Evolutionary conservation across 768 basidiomycete genomes (phyloP).

Genomic region (Coprinellus aureogranulatus): DNA sequence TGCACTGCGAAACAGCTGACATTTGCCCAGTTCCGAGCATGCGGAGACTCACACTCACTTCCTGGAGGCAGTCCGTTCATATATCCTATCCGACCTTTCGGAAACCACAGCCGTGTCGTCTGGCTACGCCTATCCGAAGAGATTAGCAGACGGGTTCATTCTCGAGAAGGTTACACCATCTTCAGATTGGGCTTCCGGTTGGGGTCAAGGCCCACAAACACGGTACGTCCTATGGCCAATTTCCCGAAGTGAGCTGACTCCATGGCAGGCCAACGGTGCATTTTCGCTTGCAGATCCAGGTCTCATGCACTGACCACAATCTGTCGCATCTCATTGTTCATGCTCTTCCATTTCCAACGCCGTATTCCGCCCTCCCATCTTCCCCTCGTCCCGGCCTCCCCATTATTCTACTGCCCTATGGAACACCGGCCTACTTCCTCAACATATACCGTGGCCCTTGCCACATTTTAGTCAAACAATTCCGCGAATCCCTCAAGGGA

Average conservation of each 20-base stretch:
- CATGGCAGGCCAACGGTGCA: conserved; percentile 54
- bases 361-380: conserved; percentile 44
- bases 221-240: conserved; percentile 33
- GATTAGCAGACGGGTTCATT: conserved; percentile 65
- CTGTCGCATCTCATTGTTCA: conserved; percentile 59
- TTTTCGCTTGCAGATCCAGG: conserved; percentile 57
- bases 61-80: conserved; percentile 59
- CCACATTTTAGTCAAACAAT: conserved; percentile 58
- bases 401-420: conserved; percentile 67
- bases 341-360: conserved; percentile 55
- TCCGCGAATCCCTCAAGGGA: conserved; percentile 60
- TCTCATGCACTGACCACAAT: conserved; percentile 26
- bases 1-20: conserved; percentile 14
- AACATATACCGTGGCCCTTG: conserved; percentile 69
- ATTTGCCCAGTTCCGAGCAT: conserved; percentile 27
- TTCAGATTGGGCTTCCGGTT: conserved; percentile 64
- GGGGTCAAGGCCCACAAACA: conserved; percentile 53
- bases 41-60: conserved; percentile 49
- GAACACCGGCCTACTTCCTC: conserved; percentile 70
- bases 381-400: conserved; percentile 56
- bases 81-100: conserved; percentile 53
- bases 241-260: conserved; percentile 6
- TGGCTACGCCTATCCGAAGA: conserved; percentile 32
- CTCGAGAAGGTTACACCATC: conserved; percentile 41
- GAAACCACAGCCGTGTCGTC: conserved; percentile 26